Evolutionary conservation across 352 stramenopile species (phyloP).

Genomic region (Globisporangium paddicum): DNA sequence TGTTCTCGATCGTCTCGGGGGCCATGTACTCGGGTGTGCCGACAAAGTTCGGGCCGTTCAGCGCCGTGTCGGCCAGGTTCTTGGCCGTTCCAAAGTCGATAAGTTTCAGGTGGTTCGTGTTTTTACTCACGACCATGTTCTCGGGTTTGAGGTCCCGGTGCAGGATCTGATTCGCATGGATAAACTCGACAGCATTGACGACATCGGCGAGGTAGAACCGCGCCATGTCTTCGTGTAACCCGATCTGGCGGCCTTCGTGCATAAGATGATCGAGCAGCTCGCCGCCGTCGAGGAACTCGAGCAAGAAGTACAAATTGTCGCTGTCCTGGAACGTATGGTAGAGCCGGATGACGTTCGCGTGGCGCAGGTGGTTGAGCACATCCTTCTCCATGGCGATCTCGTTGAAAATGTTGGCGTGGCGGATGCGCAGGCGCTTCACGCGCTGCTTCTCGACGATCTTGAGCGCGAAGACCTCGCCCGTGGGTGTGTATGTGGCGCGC

Average conservation of each 20-base stretch:
- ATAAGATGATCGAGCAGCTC: constrained; percentile 93
- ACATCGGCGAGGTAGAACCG: constrained; percentile 88
- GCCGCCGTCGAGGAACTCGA: constrained; percentile 90
- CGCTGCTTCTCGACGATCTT: constrained; percentile 94
- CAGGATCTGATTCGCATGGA: constrained; percentile 90
- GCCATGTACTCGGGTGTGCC: constrained; percentile 87
- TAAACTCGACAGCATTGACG: constrained; percentile 90
- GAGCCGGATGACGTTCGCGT: constrained; percentile 92
- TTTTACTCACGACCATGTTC: constrained; percentile 90
- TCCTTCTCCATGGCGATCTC: constrained; percentile 98
- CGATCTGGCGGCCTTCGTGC: constrained; percentile 66
- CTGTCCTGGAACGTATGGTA: constrained; percentile 97
- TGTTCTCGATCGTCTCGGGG: constrained; percentile 83
- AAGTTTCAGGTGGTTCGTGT: constrained; percentile 58
- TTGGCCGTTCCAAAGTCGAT: constrained; percentile 87
- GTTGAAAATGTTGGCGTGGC: constrained; percentile 98
- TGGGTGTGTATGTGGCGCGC: constrained; percentile 83
- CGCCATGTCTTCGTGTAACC: constrained; percentile 69
- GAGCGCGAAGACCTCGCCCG: constrained; percentile 91
- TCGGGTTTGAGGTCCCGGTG: constrained; percentile 95
- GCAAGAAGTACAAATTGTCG: constrained; percentile 93
- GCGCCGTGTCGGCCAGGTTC: constrained; percentile 41
- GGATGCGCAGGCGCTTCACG: constrained; percentile 80
- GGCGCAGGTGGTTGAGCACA: constrained; percentile 84
- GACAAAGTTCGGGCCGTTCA: constrained; percentile 87